Percentiles rank a stretch among this genome's conserved stretches.
phyloP scores from a whole-genome alignment of 164 flowering plant species.

The Paratinospora sagittata region DNA sequence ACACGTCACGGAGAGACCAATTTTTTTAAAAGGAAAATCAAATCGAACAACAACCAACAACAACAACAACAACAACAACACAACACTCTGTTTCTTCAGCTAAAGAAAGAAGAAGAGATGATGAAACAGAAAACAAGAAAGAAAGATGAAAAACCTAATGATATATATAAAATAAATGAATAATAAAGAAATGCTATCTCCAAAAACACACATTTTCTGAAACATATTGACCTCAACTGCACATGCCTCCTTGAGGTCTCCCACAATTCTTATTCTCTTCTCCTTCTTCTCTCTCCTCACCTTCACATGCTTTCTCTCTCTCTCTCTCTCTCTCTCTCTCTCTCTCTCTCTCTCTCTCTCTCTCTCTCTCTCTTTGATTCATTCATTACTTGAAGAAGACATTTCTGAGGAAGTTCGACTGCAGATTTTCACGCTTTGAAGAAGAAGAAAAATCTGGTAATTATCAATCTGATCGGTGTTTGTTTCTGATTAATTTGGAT shows the following conservation, averaged over 20 bases:
- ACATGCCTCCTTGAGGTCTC: constrained; percentile 52
- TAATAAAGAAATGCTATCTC: too few species aligned
- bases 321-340: constrained; percentile 13
- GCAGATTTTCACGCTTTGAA: not conserved
- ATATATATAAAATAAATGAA: too few species aligned
- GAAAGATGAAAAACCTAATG: too few species aligned
- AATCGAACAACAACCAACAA: not conserved
- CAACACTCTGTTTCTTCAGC: not conserved
- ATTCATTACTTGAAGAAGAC: not conserved
- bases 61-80: not conserved
- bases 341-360: not conserved
- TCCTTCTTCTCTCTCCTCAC: constrained; percentile 9
- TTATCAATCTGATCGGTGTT: not conserved
- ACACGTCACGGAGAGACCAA: constrained; percentile 13
- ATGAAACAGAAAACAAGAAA: too few species aligned
- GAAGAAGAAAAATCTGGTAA: not conserved
- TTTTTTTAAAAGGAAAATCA: not conserved
- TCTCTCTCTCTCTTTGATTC: too few species aligned
- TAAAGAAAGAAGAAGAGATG: not conserved
- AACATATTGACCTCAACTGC: constrained; percentile 46
- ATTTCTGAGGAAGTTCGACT: not conserved
- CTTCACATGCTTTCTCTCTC: constrained; percentile 19
- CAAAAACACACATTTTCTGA: not conserved
- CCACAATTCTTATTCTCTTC: constrained; percentile 32
- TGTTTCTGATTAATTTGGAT: not conserved